Percentiles rank a stretch among this genome's conserved stretches.
These are phyloP conservation scores for Trichoderma sp. DNA, from an alignment of 2,329 filamentous ascomycete species.

Conservation along the genomic window DNA sequence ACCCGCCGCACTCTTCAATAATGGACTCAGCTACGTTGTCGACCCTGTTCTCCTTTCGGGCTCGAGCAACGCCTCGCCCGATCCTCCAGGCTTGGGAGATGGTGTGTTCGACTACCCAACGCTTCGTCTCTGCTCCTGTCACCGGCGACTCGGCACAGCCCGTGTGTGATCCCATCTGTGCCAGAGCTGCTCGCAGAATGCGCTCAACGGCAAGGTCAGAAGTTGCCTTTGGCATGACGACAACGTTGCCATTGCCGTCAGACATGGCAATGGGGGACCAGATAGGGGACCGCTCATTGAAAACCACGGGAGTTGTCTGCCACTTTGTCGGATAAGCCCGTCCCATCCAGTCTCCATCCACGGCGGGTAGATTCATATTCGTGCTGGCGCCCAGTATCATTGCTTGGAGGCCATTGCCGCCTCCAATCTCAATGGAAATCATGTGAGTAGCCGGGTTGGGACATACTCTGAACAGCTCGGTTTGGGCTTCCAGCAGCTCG, in stretches of 20 bases:
- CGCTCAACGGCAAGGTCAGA: slow-evolving; percentile 53
- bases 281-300: slow-evolving; percentile 51
- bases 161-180: slow-evolving; percentile 58
- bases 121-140: slow-evolving; percentile 51
- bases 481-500: slow-evolving; percentile 56
- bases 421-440: slow-evolving; percentile 67
- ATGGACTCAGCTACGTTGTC: slow-evolving; percentile 60
- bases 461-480: slow-evolving; percentile 56
- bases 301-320: slow-evolving; percentile 58
- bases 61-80: slow-evolving; percentile 59
- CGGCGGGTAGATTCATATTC: slow-evolving; percentile 54
- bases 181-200: slow-evolving; percentile 54
- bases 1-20: slow-evolving; percentile 59
- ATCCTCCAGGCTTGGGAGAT: slow-evolving; percentile 61
- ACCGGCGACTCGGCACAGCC: slow-evolving; percentile 54
- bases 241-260: slow-evolving; percentile 56
- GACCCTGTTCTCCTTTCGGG: slow-evolving; percentile 52
- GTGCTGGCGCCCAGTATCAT: slow-evolving; percentile 58
- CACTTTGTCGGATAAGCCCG: slow-evolving; percentile 57
- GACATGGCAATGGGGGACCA: slow-evolving; percentile 52
- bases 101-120: slow-evolving; percentile 56
- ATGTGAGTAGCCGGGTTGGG: slow-evolving; percentile 55
- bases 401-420: slow-evolving; percentile 63
- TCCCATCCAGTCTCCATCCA: slow-evolving; percentile 62
- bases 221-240: slow-evolving; percentile 52